phyloP scores from a whole-genome alignment of 345 rosid genomes.

The Populus tremula region DNA sequence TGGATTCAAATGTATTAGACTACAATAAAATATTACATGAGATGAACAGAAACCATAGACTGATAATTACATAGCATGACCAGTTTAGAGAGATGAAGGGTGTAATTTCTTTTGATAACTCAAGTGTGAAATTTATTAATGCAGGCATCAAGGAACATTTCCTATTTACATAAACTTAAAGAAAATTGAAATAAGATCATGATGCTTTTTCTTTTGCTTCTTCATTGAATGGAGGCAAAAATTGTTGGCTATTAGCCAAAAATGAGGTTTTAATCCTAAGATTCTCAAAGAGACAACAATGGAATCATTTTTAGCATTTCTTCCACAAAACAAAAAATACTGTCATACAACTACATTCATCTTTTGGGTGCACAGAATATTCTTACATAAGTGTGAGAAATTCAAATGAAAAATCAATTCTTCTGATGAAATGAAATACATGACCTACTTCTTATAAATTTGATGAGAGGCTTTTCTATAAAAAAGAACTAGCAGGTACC shows the following conservation, averaged over 20 bases:
- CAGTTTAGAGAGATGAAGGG: not conserved
- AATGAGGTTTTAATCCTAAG: not conserved
- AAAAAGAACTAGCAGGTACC: constrained; percentile 33
- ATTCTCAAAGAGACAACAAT: not conserved
- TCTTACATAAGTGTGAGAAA: not conserved
- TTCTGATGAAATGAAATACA: not conserved
- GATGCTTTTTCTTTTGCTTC: not conserved
- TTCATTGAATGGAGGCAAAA: not conserved
- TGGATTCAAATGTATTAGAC: not conserved
- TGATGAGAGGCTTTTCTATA: not conserved
- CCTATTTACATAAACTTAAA: not conserved
- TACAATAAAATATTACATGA: not conserved
- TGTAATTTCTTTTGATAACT: not conserved
- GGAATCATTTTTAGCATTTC: not conserved
- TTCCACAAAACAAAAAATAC: not conserved
- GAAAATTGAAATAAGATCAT: not conserved
- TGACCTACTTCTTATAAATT: not conserved
- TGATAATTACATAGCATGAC: not conserved
- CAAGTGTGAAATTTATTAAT: not conserved
- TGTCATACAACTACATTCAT: not conserved
- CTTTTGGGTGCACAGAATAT: not conserved
- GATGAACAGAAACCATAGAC: not conserved
- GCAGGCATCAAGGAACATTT: not conserved
- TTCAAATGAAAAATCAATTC: not conserved
- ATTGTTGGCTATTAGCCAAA: not conserved